A percentile compares a stretch with the other conserved stretches of the same genome.
phyloP scores from a whole-genome alignment of 805 yeast genomes.

The Wickerhamiella brachini region DNA sequence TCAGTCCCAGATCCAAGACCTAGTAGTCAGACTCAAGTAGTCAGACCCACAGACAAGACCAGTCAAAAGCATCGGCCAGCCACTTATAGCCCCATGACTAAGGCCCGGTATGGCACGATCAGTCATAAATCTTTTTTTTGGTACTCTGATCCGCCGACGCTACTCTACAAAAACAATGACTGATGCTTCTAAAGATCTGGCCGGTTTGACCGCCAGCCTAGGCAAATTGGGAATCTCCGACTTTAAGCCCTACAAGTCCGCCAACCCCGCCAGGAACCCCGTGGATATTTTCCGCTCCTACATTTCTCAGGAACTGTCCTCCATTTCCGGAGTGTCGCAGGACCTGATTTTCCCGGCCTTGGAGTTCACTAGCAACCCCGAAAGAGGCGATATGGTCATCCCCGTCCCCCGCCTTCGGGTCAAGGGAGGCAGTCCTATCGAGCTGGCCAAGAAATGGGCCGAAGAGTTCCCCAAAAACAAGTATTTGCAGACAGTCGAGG shows the following conservation, averaged over 20 bases:
- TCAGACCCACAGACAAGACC: neutral
- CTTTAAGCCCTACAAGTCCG: slow-evolving; percentile 29
- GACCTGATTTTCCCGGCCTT: slow-evolving; percentile 65
- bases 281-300: slow-evolving; percentile 83
- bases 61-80: neutral
- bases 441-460: slow-evolving; percentile 65
- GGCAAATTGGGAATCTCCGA: slow-evolving; percentile 14
- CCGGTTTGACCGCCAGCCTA: slow-evolving; percentile 13
- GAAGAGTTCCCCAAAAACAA: slow-evolving; percentile 44
- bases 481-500: slow-evolving; percentile 53
- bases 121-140: neutral
- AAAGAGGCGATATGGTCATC: slow-evolving; percentile 82
- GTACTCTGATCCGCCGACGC: neutral
- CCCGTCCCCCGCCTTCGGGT: slow-evolving; percentile 85
- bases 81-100: neutral
- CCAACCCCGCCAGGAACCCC: slow-evolving; percentile 66
- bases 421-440: slow-evolving; percentile 67
- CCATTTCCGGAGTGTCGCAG: slow-evolving; percentile 58
- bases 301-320: slow-evolving; percentile 63
- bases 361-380: slow-evolving; percentile 75
- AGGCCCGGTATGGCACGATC: neutral
- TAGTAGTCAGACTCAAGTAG: too few species aligned
- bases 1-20: too few species aligned
- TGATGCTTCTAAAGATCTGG: slow-evolving; percentile 7
- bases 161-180: neutral